These are phyloP conservation scores for Metschnikowia reukaufii DNA, from an alignment of 805 yeast species.

Conservation along the genomic window DNA sequence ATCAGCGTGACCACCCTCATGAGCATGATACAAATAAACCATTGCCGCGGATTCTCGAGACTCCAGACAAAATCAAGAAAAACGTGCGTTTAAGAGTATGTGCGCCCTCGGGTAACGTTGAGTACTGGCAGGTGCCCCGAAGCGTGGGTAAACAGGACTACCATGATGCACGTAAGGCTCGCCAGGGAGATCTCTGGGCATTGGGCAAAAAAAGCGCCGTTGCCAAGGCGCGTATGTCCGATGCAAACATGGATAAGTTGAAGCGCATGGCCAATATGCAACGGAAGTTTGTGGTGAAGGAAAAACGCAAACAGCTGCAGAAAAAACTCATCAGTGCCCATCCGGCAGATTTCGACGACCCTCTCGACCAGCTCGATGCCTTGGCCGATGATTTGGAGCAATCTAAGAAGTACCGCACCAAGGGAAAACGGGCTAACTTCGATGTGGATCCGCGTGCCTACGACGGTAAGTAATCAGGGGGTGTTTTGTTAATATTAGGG, in stretches of 20 bases:
- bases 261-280: constrained; percentile 38
- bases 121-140: constrained; percentile 84
- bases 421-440: constrained; percentile 31
- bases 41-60: constrained; percentile 75
- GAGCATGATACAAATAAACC: constrained; percentile 31
- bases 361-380: constrained; percentile 16
- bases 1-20: constrained; percentile 30
- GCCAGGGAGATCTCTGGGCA: constrained; percentile 88
- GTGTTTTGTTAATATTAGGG: neutral
- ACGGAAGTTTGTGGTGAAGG: constrained; percentile 33
- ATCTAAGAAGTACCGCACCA: constrained; percentile 30
- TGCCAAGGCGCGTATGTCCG: constrained; percentile 32
- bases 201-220: constrained; percentile 36
- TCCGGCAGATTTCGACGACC: constrained; percentile 20
- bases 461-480: constrained; percentile 17
- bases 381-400: constrained; percentile 31
- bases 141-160: constrained; percentile 71
- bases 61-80: constrained; percentile 76
- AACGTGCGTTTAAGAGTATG: constrained; percentile 81
- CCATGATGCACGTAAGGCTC: constrained; percentile 86
- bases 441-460: constrained; percentile 22
- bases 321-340: constrained; percentile 19
- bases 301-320: constrained; percentile 19
- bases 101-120: constrained; percentile 75
- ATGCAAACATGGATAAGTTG: constrained; percentile 32